Evolutionary conservation across 495 filamentous ascomycete genomes (phyloP).

Genomic region (Sabuloglossum arenarium): DNA sequence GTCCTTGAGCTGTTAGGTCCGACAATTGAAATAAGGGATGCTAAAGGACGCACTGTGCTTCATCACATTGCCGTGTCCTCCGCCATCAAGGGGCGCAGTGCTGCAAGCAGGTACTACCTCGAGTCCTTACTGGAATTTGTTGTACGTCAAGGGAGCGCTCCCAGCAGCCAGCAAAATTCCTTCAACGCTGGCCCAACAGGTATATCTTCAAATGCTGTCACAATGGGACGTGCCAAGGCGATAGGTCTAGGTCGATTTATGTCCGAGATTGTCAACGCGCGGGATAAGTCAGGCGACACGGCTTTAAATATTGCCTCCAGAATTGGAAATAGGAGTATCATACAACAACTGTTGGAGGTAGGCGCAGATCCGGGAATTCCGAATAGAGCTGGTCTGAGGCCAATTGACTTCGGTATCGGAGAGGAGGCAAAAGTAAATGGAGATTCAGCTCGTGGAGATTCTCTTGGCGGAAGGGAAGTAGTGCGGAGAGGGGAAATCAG

Average conservation of each 20-base stretch:
- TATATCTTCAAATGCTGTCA: conserved; percentile 4
- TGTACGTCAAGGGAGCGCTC: conserved; percentile 54
- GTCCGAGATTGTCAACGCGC: conserved; percentile 83
- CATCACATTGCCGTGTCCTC: conserved; percentile 93
- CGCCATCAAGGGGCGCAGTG: conserved; percentile 70
- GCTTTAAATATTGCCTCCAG: conserved; percentile 83
- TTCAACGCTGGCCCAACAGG: conserved; percentile 8
- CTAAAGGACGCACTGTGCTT: conserved; percentile 72
- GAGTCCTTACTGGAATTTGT: conserved; percentile 86
- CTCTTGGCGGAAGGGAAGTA: neutral
- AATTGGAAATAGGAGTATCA: conserved; percentile 75
- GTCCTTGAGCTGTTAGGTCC: conserved; percentile 69
- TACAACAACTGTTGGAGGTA: conserved; percentile 81
- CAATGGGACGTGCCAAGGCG: conserved; percentile 3
- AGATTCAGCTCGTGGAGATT: neutral
- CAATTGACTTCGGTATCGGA: conserved; percentile 82
- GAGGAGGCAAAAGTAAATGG: conserved; percentile 27
- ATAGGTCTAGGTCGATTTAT: conserved; percentile 82
- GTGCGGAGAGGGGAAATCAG: conserved; percentile 14
- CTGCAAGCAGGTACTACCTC: conserved; percentile 78
- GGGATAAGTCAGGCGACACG: conserved; percentile 82
- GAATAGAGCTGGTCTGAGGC: conserved; percentile 68
- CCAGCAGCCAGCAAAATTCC: conserved; percentile 31
- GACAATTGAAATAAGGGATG: conserved; percentile 80
- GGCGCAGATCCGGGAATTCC: conserved; percentile 75